Evolutionary conservation across 805 yeast genomes (phyloP).

Genomic region (Blastobotrys peoriensis): DNA sequence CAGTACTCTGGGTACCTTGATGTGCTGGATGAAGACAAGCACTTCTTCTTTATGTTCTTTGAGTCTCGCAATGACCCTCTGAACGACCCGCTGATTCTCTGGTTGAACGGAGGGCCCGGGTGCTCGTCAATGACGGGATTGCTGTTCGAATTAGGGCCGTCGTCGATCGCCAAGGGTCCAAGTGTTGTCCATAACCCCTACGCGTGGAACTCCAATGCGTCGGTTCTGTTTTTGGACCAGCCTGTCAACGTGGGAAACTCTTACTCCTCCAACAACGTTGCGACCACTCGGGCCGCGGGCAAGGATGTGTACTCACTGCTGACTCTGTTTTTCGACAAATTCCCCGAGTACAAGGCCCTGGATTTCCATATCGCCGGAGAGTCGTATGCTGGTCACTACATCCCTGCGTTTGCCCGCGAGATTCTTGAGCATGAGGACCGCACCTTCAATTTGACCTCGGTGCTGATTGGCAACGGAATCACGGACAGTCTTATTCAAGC

Average conservation of each 20-base stretch:
- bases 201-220: constrained; percentile 82
- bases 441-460: constrained; percentile 61
- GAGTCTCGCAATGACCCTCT: constrained; percentile 86
- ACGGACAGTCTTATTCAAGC: constrained; percentile 81
- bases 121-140: constrained; percentile 85
- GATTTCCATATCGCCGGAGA: constrained; percentile 87
- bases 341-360: constrained; percentile 48
- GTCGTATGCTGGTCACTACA: constrained; percentile 86
- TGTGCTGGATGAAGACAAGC: constrained; percentile 74
- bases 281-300: constrained; percentile 76
- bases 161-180: constrained; percentile 53
- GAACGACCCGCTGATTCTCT: constrained; percentile 75
- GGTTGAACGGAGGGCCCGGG: constrained; percentile 96
- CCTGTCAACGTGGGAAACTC: constrained; percentile 84
- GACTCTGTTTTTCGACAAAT: constrained; percentile 71
- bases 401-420: constrained; percentile 83
- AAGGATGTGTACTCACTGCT: constrained; percentile 75
- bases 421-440: constrained; percentile 61
- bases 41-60: constrained; percentile 78
- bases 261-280: constrained; percentile 54
- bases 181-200: constrained; percentile 65
- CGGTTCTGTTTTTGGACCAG: constrained; percentile 81
- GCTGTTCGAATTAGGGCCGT: constrained; percentile 82
- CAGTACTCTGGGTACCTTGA: constrained; percentile 86
- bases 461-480: constrained; percentile 85